Evolutionary conservation across 2,329 filamentous ascomycete genomes (phyloP).

Genomic region (Akanthomyces lecanii): DNA sequence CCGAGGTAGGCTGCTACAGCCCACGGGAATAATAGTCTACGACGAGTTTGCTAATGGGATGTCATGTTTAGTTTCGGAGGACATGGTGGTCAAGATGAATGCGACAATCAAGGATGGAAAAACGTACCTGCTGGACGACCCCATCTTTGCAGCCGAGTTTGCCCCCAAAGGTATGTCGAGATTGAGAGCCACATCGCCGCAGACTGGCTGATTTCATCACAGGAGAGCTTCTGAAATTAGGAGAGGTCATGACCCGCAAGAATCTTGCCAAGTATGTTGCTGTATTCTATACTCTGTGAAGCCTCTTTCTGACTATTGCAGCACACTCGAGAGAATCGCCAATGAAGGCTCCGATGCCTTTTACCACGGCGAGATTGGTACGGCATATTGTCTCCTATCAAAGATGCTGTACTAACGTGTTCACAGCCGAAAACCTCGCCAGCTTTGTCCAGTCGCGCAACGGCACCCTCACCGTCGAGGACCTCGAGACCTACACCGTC

Average conservation of each 20-base stretch:
- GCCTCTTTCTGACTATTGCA: slow-evolving; percentile 21
- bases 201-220: background rate
- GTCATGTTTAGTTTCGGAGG: slow-evolving; percentile 55
- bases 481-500: slow-evolving; percentile 70
- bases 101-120: slow-evolving; percentile 25
- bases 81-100: slow-evolving; percentile 71
- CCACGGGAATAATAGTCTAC: background rate
- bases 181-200: background rate
- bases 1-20: slow-evolving; percentile 29
- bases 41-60: no score
- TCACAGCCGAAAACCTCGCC: slow-evolving; percentile 65
- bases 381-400: background rate
- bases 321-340: slow-evolving; percentile 72
- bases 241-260: slow-evolving; percentile 74
- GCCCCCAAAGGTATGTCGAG: slow-evolving; percentile 61
- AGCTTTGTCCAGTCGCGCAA: slow-evolving; percentile 61
- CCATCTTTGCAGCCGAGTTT: slow-evolving; percentile 82
- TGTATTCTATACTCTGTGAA: background rate
- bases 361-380: slow-evolving; percentile 64
- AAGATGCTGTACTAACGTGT: slow-evolving; percentile 17
- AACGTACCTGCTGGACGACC: slow-evolving; percentile 70
- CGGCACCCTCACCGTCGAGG: slow-evolving; percentile 80
- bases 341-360: slow-evolving; percentile 67
- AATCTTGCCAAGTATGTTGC: slow-evolving; percentile 60
- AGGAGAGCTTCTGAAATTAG: slow-evolving; percentile 63